Base-by-base conservation (phyloP, 2,329 filamentous ascomycete genomes). In the Epichloe sylvatica region DNA sequence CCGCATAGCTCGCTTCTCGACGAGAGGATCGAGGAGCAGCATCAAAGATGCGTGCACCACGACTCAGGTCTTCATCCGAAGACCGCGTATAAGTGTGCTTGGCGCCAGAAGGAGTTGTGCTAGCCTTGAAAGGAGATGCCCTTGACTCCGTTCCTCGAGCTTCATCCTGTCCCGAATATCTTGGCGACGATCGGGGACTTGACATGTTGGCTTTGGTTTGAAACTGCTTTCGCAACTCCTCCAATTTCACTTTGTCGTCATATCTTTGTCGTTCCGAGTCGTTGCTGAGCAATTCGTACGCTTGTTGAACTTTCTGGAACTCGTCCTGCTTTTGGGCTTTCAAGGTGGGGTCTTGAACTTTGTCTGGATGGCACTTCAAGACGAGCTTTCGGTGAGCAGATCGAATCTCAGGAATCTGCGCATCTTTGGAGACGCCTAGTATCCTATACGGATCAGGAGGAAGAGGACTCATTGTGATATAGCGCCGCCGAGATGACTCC, bases 261-360 rank as follows among this genome's bases (percentile, higher is more conserved):
- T 96, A 95, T 56, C 81, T 80, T 51, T 72, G 67, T 52, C 87
- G 75, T 62, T 83, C 80, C 6, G 70, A 73, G 30, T 91, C 84
- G 62, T 96, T 83, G 60, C 80, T 86, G 53, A 98, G 78, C 33
- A 92, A 74, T 67, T 97, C 92, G 67, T 95, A 98, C 46, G 92
- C 90, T 59, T 90, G 80, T 65, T 96, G 90, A 35, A 97, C 86
- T 63, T 81, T 82, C 67, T 96, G 89, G 61, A 97, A 98, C 67
- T 94, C 83, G 58, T 88, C 83, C 58, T 86, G 81, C 65, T 90
- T 94, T 58, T 80, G 71, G 52, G 80, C 79, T 67, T 92, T 94
- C 59, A 85, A 72, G 15, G 79, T 72, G 48, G 83, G 80, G 60
- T 94, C 79, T 56, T 88, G 83, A 54, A 94, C 80, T 70, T 95